Percentiles rank a stretch among this genome's conserved stretches.
phyloP scores from a whole-genome alignment of 768 basidiomycete species.

The Fomitopsis serialis region DNA sequence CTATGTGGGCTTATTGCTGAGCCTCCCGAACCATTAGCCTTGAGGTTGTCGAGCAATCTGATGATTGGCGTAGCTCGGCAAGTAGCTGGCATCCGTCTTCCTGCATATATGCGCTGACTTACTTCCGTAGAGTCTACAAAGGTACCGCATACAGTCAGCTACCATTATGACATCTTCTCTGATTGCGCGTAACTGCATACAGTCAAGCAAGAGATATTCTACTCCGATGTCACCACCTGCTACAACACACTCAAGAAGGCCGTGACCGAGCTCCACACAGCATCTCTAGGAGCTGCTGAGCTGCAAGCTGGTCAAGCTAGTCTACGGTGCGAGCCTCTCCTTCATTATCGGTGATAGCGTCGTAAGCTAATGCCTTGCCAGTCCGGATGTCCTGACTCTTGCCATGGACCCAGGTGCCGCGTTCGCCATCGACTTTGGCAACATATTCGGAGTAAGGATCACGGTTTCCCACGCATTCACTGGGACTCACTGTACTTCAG shows the following conservation, averaged over 20 bases:
- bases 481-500: neutral
- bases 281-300: conserved; percentile 40
- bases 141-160: conserved; percentile 22
- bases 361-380: conserved; percentile 23
- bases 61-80: conserved; percentile 89
- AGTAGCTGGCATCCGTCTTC: conserved; percentile 14
- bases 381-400: conserved; percentile 30
- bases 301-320: conserved; percentile 70
- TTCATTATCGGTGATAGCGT: conserved; percentile 36
- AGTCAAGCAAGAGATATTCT: conserved; percentile 85
- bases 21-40: conserved; percentile 81
- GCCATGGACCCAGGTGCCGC: conserved; percentile 43
- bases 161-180: neutral
- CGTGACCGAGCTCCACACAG: conserved; percentile 56
- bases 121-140: conserved; percentile 40
- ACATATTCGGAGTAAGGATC: conserved; percentile 50
- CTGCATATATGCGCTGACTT: conserved; percentile 14
- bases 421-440: conserved; percentile 57
- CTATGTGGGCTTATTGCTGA: conserved; percentile 77
- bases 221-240: conserved; percentile 75
- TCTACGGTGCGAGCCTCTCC: conserved; percentile 42
- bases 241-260: conserved; percentile 76
- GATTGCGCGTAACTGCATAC: neutral
- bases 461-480: neutral
- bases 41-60: conserved; percentile 82